A percentile compares a stretch with the other conserved stretches of the same genome.
Evolutionary conservation across 2,329 filamentous ascomycete genomes (phyloP).

Genomic region (Sclerotinia minor): DNA sequence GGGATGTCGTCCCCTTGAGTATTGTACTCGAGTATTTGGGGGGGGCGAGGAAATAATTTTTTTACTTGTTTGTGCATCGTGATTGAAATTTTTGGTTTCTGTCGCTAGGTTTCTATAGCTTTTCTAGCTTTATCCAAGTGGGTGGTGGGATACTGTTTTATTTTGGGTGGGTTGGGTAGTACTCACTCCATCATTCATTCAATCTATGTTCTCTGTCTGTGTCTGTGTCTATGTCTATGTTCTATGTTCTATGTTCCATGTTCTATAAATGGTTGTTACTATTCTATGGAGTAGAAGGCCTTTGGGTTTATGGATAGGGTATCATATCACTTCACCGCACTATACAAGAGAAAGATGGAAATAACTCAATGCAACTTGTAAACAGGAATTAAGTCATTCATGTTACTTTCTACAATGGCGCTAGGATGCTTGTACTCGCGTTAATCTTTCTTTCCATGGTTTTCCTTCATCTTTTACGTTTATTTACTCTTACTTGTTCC

Average conservation of each 20-base stretch:
- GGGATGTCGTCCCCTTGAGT: no score
- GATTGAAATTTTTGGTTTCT: neutral
- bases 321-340: neutral
- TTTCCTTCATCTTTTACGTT: neutral
- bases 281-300: no score
- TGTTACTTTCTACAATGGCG: neutral
- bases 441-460: neutral
- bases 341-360: neutral
- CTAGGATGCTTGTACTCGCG: no score
- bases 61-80: neutral
- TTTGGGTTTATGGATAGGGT: neutral
- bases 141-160: neutral
- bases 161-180: neutral
- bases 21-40: no score
- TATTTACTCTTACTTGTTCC: neutral
- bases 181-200: neutral
- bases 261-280: neutral
- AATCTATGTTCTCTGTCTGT: no score
- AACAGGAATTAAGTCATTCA: neutral
- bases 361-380: neutral
- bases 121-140: neutral
- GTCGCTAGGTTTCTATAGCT: neutral
- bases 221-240: no score
- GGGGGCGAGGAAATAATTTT: neutral
- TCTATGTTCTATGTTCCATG: no score